Conservation (phyloP, 2,329 filamentous ascomycete species). For the Fusarium cicatricum region DNA sequence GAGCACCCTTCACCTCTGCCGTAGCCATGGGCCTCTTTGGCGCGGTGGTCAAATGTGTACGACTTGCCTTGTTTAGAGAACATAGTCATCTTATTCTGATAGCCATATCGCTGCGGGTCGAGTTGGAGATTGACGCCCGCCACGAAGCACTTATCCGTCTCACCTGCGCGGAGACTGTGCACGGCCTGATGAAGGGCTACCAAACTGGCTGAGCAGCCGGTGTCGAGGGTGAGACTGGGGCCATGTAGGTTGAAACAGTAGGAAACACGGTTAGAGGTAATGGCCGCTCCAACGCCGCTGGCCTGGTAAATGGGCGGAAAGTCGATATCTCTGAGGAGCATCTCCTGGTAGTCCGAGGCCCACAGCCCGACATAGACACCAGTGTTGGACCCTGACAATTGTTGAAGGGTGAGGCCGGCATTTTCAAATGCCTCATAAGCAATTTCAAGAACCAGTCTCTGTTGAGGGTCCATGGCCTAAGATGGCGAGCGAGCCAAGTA, state of each 20-base stretch:
- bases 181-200: slow-evolving; percentile 57
- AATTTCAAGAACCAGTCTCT: slow-evolving; percentile 39
- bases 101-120: slow-evolving; percentile 37
- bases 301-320: slow-evolving; percentile 58
- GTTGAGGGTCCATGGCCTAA: slow-evolving; percentile 42
- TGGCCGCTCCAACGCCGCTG: slow-evolving; percentile 53
- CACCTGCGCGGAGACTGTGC: slow-evolving; percentile 45
- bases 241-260: slow-evolving; percentile 58
- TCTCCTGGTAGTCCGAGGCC: slow-evolving; percentile 37
- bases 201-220: slow-evolving; percentile 59
- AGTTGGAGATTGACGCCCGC: slow-evolving; percentile 41
- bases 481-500: neutral
- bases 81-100: slow-evolving; percentile 37
- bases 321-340: slow-evolving; percentile 44
- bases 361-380: slow-evolving; percentile 44
- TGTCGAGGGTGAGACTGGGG: slow-evolving; percentile 58
- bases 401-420: slow-evolving; percentile 46
- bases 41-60: slow-evolving; percentile 51
- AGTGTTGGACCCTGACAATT: slow-evolving; percentile 36
- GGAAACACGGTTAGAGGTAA: slow-evolving; percentile 57
- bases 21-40: slow-evolving; percentile 52
- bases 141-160: slow-evolving; percentile 42
- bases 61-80: slow-evolving; percentile 43
- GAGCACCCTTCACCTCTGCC: slow-evolving; percentile 56
- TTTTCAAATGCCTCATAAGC: slow-evolving; percentile 43